Base-by-base conservation (phyloP, 257 asterid genomes). In the Nyctanthes arbortristis region DNA sequence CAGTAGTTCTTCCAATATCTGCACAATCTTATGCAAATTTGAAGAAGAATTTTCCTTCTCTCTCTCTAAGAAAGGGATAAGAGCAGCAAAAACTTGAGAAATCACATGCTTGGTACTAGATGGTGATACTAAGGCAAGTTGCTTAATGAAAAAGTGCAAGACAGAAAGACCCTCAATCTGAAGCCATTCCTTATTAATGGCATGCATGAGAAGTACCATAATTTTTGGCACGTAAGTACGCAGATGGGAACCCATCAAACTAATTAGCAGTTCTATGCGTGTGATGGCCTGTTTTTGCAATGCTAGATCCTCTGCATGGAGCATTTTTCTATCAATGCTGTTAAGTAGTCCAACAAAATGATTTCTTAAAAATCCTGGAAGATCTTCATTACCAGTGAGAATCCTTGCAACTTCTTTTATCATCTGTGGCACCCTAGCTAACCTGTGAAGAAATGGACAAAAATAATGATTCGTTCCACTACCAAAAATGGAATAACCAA, bases 181-280 rank as follows among this genome's bases (percentile, higher is more conserved):
- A 78, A 93, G 96, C 85, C 83, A 79, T 72, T 87, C 96, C 80
- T 89, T 91, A 64, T 83, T 83, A 65, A 91, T 89, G 67, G 89
- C 84, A 84, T 91, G 97, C 97, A 91, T 93, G 81, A 93, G 97
- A 83, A 93, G 95, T 75, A 93, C 99, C 99, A 93, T 93, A 47
- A 93, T 83, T 79, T 91, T 93, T 40, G 99, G 99, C 30, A 91
- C 95, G 40, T 93, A 83, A 55, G 97, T 83, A 87, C 93, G 78
- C 64, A 93, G 95, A 72, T 93, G 94, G 74, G 96, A 73, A 59
- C 96, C 99, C 91, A 93, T 93, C 88, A 91, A 75, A 71, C 81
- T 79, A 66, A 91, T 89, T 70, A 93, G 85, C 96, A 93, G 80
- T 86, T 89, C 90, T 72, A 93, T 93, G 39, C 97, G 84, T 81